Conservation (phyloP, 345 rosid species). For the Draba incana region DNA sequence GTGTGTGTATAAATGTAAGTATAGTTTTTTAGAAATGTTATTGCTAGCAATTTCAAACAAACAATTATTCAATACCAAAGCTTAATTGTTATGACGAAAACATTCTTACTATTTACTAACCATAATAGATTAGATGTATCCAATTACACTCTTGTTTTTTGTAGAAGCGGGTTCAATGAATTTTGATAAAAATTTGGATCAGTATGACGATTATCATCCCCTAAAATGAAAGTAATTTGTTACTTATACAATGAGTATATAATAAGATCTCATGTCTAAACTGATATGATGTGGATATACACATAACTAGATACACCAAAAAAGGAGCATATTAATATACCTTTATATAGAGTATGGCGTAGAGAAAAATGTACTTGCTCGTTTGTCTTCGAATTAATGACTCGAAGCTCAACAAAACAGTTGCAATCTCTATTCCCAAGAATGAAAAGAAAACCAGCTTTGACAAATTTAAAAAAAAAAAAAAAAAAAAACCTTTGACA, state of each 20-base stretch:
- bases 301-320: background rate
- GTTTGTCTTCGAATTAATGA: conserved; percentile 27
- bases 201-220: background rate
- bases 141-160: background rate
- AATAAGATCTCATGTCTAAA: background rate
- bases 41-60: too few species aligned
- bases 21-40: too few species aligned
- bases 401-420: conserved; percentile 22
- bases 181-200: background rate
- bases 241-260: background rate
- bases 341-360: conserved; percentile 34
- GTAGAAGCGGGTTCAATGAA: background rate
- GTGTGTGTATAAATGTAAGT: background rate
- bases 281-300: background rate
- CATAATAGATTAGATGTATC: background rate
- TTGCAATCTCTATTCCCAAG: conserved; percentile 33
- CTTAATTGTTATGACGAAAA: background rate
- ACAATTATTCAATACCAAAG: background rate
- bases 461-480: too few species aligned
- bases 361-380: conserved; percentile 38
- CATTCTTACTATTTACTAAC: background rate
- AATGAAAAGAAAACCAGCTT: conserved; percentile 5
- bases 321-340: conserved; percentile 3
- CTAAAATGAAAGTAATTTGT: background rate
- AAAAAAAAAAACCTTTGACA: conserved; percentile 31